A percentile compares a stretch with the other conserved stretches of the same genome.
These are phyloP conservation scores for Salix caprea DNA, from an alignment of 345 rosid genomes.

Conservation along the genomic window DNA sequence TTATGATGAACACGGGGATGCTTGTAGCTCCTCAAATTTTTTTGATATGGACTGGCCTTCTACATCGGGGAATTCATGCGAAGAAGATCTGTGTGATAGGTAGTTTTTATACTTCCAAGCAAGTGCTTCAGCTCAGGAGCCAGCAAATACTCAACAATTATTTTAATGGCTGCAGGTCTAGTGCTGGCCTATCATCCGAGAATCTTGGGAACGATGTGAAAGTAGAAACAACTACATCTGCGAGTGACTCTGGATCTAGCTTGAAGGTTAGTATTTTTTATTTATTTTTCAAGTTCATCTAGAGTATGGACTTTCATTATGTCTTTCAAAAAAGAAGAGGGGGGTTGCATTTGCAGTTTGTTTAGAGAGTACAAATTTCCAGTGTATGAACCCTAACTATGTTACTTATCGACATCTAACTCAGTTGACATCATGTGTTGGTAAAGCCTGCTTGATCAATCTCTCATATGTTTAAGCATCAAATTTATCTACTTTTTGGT, in stretches of 20 bases:
- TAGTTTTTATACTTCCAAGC: slow-evolving; percentile 18
- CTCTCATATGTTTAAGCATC: background rate
- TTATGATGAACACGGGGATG: slow-evolving; percentile 46
- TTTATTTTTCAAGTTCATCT: background rate
- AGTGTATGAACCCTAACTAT: no score
- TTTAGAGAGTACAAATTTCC: no score
- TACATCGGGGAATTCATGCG: slow-evolving; percentile 86
- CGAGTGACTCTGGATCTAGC: slow-evolving; percentile 42
- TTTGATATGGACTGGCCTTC: slow-evolving; percentile 81
- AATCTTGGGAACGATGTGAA: slow-evolving; percentile 40
- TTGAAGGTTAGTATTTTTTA: slow-evolving; percentile 39
- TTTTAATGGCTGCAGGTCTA: slow-evolving; percentile 45
- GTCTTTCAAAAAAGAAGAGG: background rate
- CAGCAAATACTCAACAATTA: background rate
- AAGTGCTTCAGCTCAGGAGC: background rate
- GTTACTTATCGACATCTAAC: background rate
- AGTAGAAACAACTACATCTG: slow-evolving; percentile 34
- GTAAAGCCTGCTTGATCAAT: background rate
- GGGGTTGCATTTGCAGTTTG: background rate
- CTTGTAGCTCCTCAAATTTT: slow-evolving; percentile 59
- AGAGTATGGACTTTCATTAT: background rate
- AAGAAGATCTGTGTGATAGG: slow-evolving; percentile 72
- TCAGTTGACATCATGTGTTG: background rate
- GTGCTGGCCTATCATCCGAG: slow-evolving; percentile 50
- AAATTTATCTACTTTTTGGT: background rate